Evolutionary conservation across 805 yeast species (phyloP).

Genomic region (Candida namnaoensis): DNA sequence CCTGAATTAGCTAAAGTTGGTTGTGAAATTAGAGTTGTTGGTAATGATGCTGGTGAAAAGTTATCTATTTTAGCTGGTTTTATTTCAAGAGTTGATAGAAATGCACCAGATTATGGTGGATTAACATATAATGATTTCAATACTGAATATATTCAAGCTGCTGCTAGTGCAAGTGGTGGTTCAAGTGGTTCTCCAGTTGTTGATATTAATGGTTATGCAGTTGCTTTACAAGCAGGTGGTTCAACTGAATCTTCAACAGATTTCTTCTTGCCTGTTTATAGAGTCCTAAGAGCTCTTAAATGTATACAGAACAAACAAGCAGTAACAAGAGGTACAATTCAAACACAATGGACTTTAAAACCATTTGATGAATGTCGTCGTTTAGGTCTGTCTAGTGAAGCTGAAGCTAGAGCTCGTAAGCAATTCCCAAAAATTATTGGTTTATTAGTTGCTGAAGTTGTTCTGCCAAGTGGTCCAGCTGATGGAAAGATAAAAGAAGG

Average conservation of each 20-base stretch:
- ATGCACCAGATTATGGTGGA: constrained; percentile 90
- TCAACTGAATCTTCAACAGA: constrained; percentile 87
- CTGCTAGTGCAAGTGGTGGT: constrained; percentile 94
- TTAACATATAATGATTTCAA: constrained; percentile 87
- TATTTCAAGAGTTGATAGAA: constrained; percentile 70
- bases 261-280: constrained; percentile 77
- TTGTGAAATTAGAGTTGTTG: constrained; percentile 86
- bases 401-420: constrained; percentile 62
- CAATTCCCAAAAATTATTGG: constrained; percentile 72
- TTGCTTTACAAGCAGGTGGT: constrained; percentile 94
- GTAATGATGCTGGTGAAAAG: constrained; percentile 96
- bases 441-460: constrained; percentile 71
- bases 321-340: constrained; percentile 85
- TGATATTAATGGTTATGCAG: constrained; percentile 76
- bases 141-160: constrained; percentile 92
- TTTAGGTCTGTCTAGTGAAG: constrained; percentile 69
- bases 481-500: constrained; percentile 71
- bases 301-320: constrained; percentile 54
- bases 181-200: constrained; percentile 97
- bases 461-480: constrained; percentile 82
- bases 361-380: constrained; percentile 90
- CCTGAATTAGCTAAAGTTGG: constrained; percentile 91
- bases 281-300: constrained; percentile 73
- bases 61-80: constrained; percentile 83
- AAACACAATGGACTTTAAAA: constrained; percentile 78